phyloP scores from a whole-genome alignment of 2,329 filamentous ascomycete genomes.

The Corinectria fuckeliana region DNA sequence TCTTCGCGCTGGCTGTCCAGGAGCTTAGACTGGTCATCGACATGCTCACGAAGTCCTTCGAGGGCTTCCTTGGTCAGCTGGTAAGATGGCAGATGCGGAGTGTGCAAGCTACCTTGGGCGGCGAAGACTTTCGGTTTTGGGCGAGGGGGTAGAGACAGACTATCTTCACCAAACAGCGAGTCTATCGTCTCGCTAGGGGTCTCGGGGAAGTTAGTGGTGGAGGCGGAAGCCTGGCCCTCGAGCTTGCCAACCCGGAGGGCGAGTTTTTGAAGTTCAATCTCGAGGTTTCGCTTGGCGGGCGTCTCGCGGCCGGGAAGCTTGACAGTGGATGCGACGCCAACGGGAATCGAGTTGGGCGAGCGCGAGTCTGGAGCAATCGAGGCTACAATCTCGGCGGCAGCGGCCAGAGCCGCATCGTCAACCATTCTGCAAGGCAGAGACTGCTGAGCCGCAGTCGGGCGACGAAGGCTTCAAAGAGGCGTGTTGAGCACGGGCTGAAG shows the following conservation, averaged over 20 bases:
- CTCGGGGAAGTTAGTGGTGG: constrained; percentile 71
- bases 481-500: constrained; percentile 6
- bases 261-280: constrained; percentile 82
- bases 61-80: constrained; percentile 82
- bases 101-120: constrained; percentile 50
- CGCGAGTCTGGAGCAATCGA: constrained; percentile 56
- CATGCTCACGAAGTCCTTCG: constrained; percentile 84
- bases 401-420: constrained; percentile 62
- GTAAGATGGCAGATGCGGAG: constrained; percentile 46
- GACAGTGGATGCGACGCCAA: constrained; percentile 58
- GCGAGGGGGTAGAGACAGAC: constrained; percentile 52
- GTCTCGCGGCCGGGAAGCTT: constrained; percentile 79
- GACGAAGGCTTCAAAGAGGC: constrained; percentile 21
- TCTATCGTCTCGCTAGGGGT: constrained; percentile 79
- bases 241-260: constrained; percentile 79
- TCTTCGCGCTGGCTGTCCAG: constrained; percentile 87
- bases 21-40: constrained; percentile 91
- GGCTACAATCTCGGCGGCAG: constrained; percentile 60
- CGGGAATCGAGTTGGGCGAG: constrained; percentile 47
- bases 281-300: constrained; percentile 77
- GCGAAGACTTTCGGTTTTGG: constrained; percentile 54
- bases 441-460: constrained; percentile 39
- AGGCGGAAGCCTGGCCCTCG: constrained; percentile 75
- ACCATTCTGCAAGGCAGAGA: constrained; percentile 49
- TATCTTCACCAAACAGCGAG: constrained; percentile 67